Evolutionary conservation across 164 flowering plant genomes (phyloP).

Genomic region (Berberis thunbergii): DNA sequence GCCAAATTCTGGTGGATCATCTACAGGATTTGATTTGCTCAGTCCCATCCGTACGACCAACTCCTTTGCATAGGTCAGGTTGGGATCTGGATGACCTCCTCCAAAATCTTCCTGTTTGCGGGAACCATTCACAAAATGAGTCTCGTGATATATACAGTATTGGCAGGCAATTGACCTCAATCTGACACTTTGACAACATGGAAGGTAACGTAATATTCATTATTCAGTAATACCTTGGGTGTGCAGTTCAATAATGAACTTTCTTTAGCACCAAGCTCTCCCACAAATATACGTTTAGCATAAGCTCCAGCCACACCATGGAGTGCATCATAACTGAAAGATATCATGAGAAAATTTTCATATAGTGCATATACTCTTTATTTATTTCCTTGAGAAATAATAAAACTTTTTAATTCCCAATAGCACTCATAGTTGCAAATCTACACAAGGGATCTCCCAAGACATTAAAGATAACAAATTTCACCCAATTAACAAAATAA

Average conservation of each 20-base stretch:
- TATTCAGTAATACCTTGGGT: conserved; percentile 56
- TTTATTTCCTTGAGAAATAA: not conserved
- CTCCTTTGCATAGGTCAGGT: conserved; percentile 97
- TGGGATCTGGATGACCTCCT: conserved; percentile 99
- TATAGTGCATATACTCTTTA: too few relatives aligned
- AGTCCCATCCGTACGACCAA: conserved; percentile 93
- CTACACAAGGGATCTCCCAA: not conserved
- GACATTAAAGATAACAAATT: not conserved
- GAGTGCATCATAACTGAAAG: conserved; percentile 76
- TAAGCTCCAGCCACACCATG: conserved; percentile 98
- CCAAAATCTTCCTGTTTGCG: conserved; percentile 89
- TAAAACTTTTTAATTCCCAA: not conserved
- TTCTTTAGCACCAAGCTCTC: conserved; percentile 91
- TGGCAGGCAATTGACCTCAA: too few relatives aligned
- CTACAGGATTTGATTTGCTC: conserved; percentile 40
- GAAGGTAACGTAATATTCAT: too few relatives aligned
- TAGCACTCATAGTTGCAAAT: not conserved
- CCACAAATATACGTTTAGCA: conserved; percentile 88
- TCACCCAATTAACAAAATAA: not conserved
- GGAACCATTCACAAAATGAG: conserved; percentile 5
- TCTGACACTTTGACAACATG: not conserved
- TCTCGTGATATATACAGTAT: too few relatives aligned
- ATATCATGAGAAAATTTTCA: not conserved
- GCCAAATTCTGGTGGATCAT: conserved; percentile 95
- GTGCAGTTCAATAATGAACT: conserved; percentile 72